phyloP scores from a whole-genome alignment of 1,139 yeast species.

The Yamadazyma trypodendri region DNA sequence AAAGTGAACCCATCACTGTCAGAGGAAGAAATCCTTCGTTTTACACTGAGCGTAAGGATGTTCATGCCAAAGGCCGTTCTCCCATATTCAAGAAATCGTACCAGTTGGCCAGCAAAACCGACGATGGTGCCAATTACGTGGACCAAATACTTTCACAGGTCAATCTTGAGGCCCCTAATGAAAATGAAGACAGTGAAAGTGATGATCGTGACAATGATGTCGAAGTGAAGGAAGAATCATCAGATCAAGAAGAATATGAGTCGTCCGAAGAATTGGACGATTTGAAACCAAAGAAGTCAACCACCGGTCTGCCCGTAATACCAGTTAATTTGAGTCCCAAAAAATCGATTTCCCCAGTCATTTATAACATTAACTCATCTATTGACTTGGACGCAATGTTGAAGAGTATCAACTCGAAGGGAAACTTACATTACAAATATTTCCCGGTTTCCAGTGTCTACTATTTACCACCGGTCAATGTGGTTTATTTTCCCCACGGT shows the following conservation, averaged over 20 bases:
- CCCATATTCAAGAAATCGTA: constrained; percentile 23
- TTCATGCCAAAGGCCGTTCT: constrained; percentile 34
- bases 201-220: constrained; percentile 7
- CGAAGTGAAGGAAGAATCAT: constrained; percentile 8
- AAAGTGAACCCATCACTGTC: constrained; percentile 56
- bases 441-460: constrained; percentile 57
- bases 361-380: constrained; percentile 15
- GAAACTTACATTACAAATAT: constrained; percentile 41
- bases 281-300: constrained; percentile 4
- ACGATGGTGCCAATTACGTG: constrained; percentile 3
- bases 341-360: constrained; percentile 11
- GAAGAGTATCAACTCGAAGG: constrained; percentile 10
- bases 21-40: constrained; percentile 68
- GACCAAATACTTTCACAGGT: constrained; percentile 7
- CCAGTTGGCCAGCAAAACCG: constrained; percentile 14
- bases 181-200: constrained; percentile 8
- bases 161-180: constrained; percentile 4
- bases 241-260: constrained; percentile 1
- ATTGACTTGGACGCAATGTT: constrained; percentile 16
- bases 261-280: constrained; percentile 2
- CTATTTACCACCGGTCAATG: constrained; percentile 59
- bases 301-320: constrained; percentile 8
- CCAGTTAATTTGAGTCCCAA: constrained; percentile 9
- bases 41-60: constrained; percentile 55
- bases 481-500: constrained; percentile 59